phyloP scores from a whole-genome alignment of 2,329 filamentous ascomycete genomes.

The Cercospora brassicicola region DNA sequence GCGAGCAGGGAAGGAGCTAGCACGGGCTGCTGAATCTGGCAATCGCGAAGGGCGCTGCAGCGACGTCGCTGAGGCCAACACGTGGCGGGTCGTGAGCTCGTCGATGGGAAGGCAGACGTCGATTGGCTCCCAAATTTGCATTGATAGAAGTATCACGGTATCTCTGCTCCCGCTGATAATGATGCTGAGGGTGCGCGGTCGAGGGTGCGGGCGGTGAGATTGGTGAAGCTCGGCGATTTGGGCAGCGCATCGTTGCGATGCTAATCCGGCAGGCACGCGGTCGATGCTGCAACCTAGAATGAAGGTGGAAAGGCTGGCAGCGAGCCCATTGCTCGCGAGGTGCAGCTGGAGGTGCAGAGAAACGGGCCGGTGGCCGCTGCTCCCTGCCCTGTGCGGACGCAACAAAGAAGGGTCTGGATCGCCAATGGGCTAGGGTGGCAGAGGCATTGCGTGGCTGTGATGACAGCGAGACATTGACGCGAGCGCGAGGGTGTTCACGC shows the following conservation, averaged over 20 bases:
- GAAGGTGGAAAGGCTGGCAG: neutral
- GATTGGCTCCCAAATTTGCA: neutral
- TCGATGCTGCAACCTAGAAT: neutral
- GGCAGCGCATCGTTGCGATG: neutral
- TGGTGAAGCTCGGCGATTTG: conserved; percentile 2
- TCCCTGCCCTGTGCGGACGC: neutral
- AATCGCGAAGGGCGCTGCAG: neutral
- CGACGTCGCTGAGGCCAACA: neutral
- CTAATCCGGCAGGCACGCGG: neutral
- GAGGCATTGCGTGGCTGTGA: neutral
- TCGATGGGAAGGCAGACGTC: neutral
- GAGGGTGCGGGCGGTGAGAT: neutral
- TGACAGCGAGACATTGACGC: neutral
- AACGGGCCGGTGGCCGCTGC: neutral
- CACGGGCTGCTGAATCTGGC: neutral
- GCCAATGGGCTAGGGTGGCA: conserved; percentile 1
- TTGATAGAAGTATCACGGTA: conserved; percentile 6
- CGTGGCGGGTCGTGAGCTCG: neutral
- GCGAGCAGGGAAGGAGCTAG: neutral
- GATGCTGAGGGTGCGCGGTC: neutral
- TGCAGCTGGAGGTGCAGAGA: neutral
- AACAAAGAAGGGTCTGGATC: conserved; percentile 1
- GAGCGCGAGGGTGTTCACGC: neutral
- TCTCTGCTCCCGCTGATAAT: neutral
- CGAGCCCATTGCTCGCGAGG: neutral